Base-by-base conservation (phyloP, 345 rosid genomes). In the Eucalyptus marginata region DNA sequence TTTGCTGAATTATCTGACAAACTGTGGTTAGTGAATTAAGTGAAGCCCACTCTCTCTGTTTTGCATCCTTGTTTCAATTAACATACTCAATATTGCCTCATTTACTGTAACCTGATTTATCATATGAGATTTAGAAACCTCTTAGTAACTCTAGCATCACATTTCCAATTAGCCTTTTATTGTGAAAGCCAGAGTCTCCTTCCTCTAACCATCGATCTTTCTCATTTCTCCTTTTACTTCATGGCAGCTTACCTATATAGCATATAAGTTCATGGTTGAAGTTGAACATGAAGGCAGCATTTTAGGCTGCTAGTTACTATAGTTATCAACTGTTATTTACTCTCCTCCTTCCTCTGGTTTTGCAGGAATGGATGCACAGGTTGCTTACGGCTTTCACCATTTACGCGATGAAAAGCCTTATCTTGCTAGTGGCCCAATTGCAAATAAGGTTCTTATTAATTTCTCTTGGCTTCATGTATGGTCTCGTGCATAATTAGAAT, bases 291-390 rank as follows among this genome's bases (percentile, higher is more conserved):
- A 52, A 31, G 54, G 68, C 29, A 56, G 68, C 52, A 7, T 24
- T 27, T 22, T 33, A 33, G 66, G 66, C 58, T 68, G 56, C 50
- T 18, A 46, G 49, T 62, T 50, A 43, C 62, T 58, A 17, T 52
- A 56, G 49, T 58, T 11, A 18, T 52, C 56, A 40, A 54, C 27
- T 27, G 36, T 88, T 54, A 54, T 54, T 52, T 52, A 76, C 58
- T 76, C 62, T 27, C 24, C 3, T 71, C 18, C 50, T 88, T 87
- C 86, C 68, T 88, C 52, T 46, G 59, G 14, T 84, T 36, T 36
- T 89, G 24, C 90, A 97, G 99, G 99, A 88, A 98, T 98, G 99
- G 99, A 98, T 90, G 99, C 99, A 90, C 98, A 96, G 93, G 97
- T 98, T 87, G 99, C 99, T 51, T 97, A 97, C 87, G 98, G 99